phyloP scores from a whole-genome alignment of 2,329 filamentous ascomycete species.

The Penicillium glabrum region DNA sequence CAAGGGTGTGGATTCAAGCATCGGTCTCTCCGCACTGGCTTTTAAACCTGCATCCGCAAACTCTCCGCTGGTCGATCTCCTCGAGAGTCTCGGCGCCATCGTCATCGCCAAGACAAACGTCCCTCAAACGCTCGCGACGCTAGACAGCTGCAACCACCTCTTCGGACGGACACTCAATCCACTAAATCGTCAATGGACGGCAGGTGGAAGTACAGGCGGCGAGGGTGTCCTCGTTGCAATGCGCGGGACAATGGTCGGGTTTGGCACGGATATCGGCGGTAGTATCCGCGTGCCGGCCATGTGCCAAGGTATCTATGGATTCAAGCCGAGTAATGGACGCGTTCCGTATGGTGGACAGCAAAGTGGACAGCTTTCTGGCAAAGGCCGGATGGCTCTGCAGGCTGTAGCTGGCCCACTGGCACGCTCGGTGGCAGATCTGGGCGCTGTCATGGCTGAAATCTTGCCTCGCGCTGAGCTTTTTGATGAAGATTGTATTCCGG shows the following conservation, averaged over 20 bases:
- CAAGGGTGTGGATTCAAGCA: constrained; percentile 53
- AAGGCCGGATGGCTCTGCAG: constrained; percentile 54
- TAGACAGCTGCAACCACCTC: constrained; percentile 62
- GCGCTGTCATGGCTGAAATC: constrained; percentile 51
- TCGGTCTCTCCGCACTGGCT: constrained; percentile 61
- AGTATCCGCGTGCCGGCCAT: constrained; percentile 50
- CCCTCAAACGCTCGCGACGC: constrained; percentile 56
- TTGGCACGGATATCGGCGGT: constrained; percentile 62
- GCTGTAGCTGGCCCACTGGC: constrained; percentile 45
- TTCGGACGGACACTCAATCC: constrained; percentile 66
- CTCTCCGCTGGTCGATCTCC: constrained; percentile 57
- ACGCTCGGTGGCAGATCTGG: constrained; percentile 39
- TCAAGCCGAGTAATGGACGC: constrained; percentile 50
- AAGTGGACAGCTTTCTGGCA: constrained; percentile 47
- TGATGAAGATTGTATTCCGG: constrained; percentile 48
- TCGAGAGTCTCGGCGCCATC: constrained; percentile 62
- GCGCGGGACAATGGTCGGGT: constrained; percentile 58
- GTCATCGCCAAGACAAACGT: constrained; percentile 72
- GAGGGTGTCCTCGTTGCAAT: constrained; percentile 62
- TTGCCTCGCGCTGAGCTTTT: constrained; percentile 56
- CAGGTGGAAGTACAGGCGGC: constrained; percentile 67
- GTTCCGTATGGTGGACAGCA: constrained; percentile 56
- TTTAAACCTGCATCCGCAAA: constrained; percentile 58
- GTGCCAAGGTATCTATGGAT: constrained; percentile 53
- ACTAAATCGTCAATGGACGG: constrained; percentile 58